Conservation (phyloP, 257 asterid genomes). For the Rhazya stricta region DNA sequence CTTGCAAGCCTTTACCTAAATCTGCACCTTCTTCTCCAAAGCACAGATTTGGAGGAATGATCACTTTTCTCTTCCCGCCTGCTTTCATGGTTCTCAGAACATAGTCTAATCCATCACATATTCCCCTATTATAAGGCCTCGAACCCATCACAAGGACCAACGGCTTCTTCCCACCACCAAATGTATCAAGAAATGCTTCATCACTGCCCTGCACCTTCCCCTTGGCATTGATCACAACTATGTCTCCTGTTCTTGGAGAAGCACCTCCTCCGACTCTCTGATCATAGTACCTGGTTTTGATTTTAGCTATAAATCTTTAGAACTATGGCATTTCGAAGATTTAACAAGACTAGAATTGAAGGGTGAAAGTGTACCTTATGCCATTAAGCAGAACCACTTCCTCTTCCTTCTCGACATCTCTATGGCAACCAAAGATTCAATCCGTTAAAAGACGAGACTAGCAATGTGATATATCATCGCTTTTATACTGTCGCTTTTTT, state of each 20-base stretch:
- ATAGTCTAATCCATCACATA: conserved; percentile 76
- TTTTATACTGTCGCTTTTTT: no score
- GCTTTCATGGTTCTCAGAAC: conserved; percentile 61
- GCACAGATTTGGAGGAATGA: conserved; percentile 59
- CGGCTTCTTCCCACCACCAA: conserved; percentile 42
- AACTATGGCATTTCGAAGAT: neutral
- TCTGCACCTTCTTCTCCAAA: conserved; percentile 88
- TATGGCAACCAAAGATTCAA: conserved; percentile 21
- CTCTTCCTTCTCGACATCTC: conserved; percentile 79
- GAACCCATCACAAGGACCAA: conserved; percentile 80
- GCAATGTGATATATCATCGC: no score
- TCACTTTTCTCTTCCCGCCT: conserved; percentile 71
- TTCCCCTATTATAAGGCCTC: conserved; percentile 72
- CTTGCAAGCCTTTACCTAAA: conserved; percentile 57
- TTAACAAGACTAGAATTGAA: neutral
- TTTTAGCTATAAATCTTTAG: neutral
- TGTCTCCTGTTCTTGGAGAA: conserved; percentile 54
- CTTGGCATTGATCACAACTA: conserved; percentile 73
- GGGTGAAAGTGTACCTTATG: conserved; percentile 39
- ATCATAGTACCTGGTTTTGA: conserved; percentile 49
- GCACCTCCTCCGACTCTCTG: conserved; percentile 72
- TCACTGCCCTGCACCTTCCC: conserved; percentile 57
- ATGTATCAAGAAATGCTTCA: conserved; percentile 64
- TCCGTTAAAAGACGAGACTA: neutral
- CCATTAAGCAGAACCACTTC: conserved; percentile 79